phyloP scores from a whole-genome alignment of 257 asterid species.

The Solanum lycopersicoides region DNA sequence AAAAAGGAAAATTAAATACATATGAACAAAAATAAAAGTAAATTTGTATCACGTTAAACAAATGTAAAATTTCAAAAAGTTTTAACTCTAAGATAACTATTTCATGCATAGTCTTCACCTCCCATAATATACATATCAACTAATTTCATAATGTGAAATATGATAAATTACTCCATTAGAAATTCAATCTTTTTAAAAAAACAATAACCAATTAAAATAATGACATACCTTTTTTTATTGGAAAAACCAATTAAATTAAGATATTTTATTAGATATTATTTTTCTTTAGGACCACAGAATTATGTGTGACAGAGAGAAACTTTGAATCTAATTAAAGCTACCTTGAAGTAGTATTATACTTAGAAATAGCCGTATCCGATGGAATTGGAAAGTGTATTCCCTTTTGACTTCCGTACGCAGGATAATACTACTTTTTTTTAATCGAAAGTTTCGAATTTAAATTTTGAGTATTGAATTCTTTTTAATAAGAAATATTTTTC shows the following conservation, averaged over 20 bases:
- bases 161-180: background rate
- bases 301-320: background rate
- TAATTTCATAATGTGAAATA: background rate
- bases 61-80: no score
- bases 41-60: background rate
- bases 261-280: background rate
- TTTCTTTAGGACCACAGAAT: background rate
- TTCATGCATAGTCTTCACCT: background rate
- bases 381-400: background rate
- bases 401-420: background rate
- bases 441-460: no score
- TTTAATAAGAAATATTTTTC: fast-evolving
- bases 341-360: background rate
- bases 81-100: background rate
- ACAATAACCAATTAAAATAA: background rate
- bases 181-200: background rate
- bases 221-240: background rate
- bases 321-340: background rate
- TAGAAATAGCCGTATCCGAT: background rate
- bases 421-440: fast-evolving
- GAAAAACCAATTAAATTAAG: background rate
- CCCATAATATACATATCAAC: background rate
- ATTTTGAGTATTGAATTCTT: no score
- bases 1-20: no score
- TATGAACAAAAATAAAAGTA: background rate